Evolutionary conservation across 768 basidiomycete genomes (phyloP), one percentile per base, ranked within the genome.

Genomic region (Leucosporidium yakuticum): DNA sequence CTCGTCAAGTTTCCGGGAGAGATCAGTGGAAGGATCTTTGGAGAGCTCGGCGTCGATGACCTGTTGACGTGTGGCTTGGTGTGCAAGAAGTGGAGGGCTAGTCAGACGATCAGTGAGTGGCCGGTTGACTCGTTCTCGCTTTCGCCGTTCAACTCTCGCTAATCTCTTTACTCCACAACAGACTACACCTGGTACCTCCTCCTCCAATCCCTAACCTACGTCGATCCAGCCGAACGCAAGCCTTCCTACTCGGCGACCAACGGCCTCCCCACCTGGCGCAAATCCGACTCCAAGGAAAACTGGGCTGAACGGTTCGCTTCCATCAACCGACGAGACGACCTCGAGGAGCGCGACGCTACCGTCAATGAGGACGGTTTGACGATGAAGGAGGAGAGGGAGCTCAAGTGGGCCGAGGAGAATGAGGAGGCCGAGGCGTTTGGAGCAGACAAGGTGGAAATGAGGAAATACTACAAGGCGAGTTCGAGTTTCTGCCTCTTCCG

Each of bases 391-490:
- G 70, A 70, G 63, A 47, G 69, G 31, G 74, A 71, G 60, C 65
- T 65, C 32, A 70, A 68, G 62, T 74, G 74, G 74, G 58, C 50
- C 20, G 62, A 64, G 36, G 73, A 76, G 71, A 65, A 70, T 31
- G 68, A 67, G 54, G 65, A 67, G 51, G 25, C 19, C 2, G 65
- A 67, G 31, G 15, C 21, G 0, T 53, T 47, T 11, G 54, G 57
- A 2, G 60, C 49, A 23, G 69, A 70, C 60, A 74, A 73, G 54
- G 67, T 58, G n/a, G 73, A 65, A 4, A 74, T 73, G 67, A 56
- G 75, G 34, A 70, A 69, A 47, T 76, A 67, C 54, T 76, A 76
- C 74, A 76, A 76, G 71, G 73, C 70, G 31, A 34, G 55, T 23
- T 21, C 11, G 4, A 2, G n/a, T 19, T n/a, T 19, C 27, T 21